Percentiles rank a stretch among this genome's conserved stretches.
These are phyloP conservation scores for Berberis thunbergii DNA, from an alignment of 164 flowering plant species.

Conservation along the genomic window DNA sequence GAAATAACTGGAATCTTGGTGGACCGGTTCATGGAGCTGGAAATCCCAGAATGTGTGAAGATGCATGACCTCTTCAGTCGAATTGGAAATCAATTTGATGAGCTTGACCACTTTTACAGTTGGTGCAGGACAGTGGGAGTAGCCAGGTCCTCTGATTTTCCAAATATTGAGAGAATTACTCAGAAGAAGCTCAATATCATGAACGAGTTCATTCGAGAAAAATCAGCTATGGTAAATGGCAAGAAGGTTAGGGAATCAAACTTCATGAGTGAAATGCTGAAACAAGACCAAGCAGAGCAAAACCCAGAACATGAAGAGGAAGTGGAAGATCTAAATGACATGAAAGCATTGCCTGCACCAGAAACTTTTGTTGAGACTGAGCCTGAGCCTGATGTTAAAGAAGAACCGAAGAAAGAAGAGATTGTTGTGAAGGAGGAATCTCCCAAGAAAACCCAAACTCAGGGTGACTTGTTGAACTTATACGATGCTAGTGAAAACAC, in stretches of 20 bases:
- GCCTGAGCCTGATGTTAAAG: conserved; percentile 10
- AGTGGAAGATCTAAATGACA: conserved; percentile 19
- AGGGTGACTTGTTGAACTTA: conserved; percentile 46
- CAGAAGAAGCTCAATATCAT: conserved; percentile 38
- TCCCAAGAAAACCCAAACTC: conserved; percentile 10
- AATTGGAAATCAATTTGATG: conserved; percentile 71
- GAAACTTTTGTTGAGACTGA: conserved; percentile 22
- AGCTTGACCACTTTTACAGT: conserved; percentile 35
- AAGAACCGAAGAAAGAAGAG: conserved; percentile 8
- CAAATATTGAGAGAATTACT: conserved; percentile 34
- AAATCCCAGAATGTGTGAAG: conserved; percentile 54
- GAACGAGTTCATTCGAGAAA: conserved; percentile 44
- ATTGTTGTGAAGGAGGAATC: neutral
- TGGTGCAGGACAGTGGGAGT: conserved; percentile 35
- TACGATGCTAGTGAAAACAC: conserved; percentile 22
- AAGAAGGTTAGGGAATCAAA: conserved; percentile 6
- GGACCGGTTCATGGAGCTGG: conserved; percentile 76
- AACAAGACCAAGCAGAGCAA: conserved; percentile 2
- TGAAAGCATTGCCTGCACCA: conserved; percentile 66
- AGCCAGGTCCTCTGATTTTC: conserved; percentile 35
- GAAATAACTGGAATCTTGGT: conserved; percentile 62
- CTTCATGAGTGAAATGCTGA: neutral
- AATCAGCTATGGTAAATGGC: conserved; percentile 14
- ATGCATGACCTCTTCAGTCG: conserved; percentile 60
- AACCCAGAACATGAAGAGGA: conserved; percentile 23